A percentile compares a stretch with the other conserved stretches of the same genome.
Conservation (phyloP, 805 yeast species). For the Cyberlindnera petersonii region DNA sequence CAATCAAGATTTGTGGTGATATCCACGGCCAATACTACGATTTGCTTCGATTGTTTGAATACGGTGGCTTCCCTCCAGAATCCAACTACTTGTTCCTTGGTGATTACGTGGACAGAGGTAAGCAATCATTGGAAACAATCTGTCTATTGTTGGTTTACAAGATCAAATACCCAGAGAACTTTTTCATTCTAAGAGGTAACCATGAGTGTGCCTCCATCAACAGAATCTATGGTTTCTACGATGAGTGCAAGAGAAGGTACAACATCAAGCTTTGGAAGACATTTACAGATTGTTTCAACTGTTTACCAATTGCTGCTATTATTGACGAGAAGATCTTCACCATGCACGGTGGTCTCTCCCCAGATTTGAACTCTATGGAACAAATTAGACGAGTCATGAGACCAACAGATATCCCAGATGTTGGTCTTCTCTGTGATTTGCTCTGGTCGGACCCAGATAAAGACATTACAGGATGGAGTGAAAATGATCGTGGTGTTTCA, state of each 20-base stretch:
- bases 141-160: constrained; percentile 92
- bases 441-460: constrained; percentile 99
- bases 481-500: constrained; percentile 97
- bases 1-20: constrained; percentile 94
- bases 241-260: constrained; percentile 97
- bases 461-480: constrained; percentile 98
- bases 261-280: constrained; percentile 98
- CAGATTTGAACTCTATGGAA: constrained; percentile 96
- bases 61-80: constrained; percentile 99
- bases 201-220: constrained; percentile 98
- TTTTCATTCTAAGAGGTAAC: constrained; percentile 94
- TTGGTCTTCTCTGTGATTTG: constrained; percentile 91
- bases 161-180: constrained; percentile 97
- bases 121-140: constrained; percentile 93
- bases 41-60: constrained; percentile 89
- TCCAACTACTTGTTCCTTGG: constrained; percentile 94
- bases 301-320: constrained; percentile 97
- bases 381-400: constrained; percentile 98
- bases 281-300: constrained; percentile 96
- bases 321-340: constrained; percentile 97
- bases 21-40: constrained; percentile 98
- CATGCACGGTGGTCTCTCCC: constrained; percentile 98
- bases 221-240: constrained; percentile 97
- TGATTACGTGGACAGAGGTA: constrained; percentile 98
- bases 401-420: constrained; percentile 98